Base-by-base conservation (phyloP, 2,329 filamentous ascomycete genomes). In the Apiospora saccharicola region DNA sequence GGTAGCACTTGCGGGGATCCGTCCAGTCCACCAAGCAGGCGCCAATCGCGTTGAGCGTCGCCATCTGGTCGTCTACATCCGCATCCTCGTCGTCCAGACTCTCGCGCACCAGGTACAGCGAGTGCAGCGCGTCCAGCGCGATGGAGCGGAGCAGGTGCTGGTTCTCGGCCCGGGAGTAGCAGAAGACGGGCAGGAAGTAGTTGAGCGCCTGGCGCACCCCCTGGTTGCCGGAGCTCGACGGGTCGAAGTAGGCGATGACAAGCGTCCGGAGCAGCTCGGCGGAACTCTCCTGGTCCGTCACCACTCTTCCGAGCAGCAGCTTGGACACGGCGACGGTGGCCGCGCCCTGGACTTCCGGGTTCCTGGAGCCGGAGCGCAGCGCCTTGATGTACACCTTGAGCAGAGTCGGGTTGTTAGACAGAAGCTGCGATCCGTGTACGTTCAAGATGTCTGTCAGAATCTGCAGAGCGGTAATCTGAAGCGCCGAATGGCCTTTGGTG, bases 121-220 rank as follows among this genome's bases (percentile, higher is more conserved):
- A 90, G 75, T 94, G 92, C 13, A 98, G 85, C 0, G 94, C 90
- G 37, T 92, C 89, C 2, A 96, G 88, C 0, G 93, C 90, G 26
- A 98, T 89, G 24, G 86, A 84, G 8, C 91, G 90, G 93, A 98
- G 95, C 46, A 94, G 88, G 41, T 92, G 89, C 75, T 96, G 95
- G 78, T 98, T 98, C 75, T 94, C 92, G 4, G 91, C 82, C 3
- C 94, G 89, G 10, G 93, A 95, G 82, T 96, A 97, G 81, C 94
- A 96, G 84, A 97, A 98, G 0, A 98, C 95, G 0, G 96, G 96
- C 47, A 98, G 85, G 87, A 98, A 98, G 82, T 98, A 98, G 75
- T 94, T 94, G 71, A 98, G 86, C 0, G 94, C 92, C 82, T 98
- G 96, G 30, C 95, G 88, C 8, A 98, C 91, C 12, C 91, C 91